These are phyloP conservation scores for Yamadazyma tumulicola DNA, from an alignment of 805 yeast genomes.

Conservation along the genomic window DNA sequence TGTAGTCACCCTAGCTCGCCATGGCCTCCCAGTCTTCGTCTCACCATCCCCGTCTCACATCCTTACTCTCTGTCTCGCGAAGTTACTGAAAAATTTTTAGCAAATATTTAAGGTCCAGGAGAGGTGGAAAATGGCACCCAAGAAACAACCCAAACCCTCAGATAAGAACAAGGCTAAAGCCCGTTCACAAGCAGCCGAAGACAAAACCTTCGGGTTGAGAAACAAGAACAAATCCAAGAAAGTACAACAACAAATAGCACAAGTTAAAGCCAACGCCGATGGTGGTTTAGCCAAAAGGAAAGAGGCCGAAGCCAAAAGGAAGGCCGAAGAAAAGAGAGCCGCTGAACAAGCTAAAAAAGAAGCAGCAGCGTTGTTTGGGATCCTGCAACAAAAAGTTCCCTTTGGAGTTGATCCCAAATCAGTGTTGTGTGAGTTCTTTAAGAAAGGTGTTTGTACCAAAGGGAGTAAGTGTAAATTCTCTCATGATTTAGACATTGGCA, in stretches of 20 bases:
- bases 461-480: constrained; percentile 88
- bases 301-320: constrained; percentile 69
- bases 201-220: constrained; percentile 93
- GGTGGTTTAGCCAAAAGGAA: constrained; percentile 56
- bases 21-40: too few species aligned
- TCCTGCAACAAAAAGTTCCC: constrained; percentile 80
- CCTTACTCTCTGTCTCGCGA: constrained; percentile 1
- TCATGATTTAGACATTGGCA: constrained; percentile 80
- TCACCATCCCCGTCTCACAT: too few species aligned
- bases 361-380: constrained; percentile 72
- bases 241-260: constrained; percentile 65
- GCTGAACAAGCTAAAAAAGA: constrained; percentile 87
- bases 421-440: constrained; percentile 85
- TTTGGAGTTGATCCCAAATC: constrained; percentile 98
- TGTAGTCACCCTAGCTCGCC: too few species aligned
- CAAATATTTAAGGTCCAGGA: neutral
- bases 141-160: constrained; percentile 54
- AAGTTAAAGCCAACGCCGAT: constrained; percentile 42
- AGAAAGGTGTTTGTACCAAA: constrained; percentile 78
- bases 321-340: constrained; percentile 79
- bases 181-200: constrained; percentile 61
- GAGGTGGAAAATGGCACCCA: constrained; percentile 64
- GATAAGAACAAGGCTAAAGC: constrained; percentile 67
- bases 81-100: constrained; percentile 2
- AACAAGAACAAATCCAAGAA: constrained; percentile 92